A percentile compares a stretch with the other conserved stretches of the same genome.
Conservation (phyloP, 352 stramenopile species). For the Phytopythium boreale region DNA sequence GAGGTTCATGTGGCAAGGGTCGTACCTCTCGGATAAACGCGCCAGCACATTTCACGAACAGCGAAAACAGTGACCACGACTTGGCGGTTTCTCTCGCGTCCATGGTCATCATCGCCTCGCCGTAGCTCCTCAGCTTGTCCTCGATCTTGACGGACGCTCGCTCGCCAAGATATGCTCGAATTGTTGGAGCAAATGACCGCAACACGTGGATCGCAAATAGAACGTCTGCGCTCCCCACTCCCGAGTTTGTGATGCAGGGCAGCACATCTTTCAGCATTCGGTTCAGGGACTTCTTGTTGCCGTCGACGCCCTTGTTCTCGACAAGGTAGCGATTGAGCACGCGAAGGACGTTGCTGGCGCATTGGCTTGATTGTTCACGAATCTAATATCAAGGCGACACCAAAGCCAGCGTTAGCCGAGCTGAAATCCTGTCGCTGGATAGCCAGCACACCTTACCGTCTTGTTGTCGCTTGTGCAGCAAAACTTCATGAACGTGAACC, state of each 20-base stretch:
- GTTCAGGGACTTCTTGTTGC: constrained; percentile 64
- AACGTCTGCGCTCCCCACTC: constrained; percentile 26
- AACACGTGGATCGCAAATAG: constrained; percentile 61
- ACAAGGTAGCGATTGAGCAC: constrained; percentile 37
- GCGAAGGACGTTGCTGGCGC: constrained; percentile 42
- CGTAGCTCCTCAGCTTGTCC: constrained; percentile 58
- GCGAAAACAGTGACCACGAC: constrained; percentile 56
- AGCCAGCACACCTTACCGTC: constrained; percentile 32
- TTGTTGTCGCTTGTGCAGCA: constrained; percentile 69
- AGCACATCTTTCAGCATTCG: constrained; percentile 74
- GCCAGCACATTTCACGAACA: constrained; percentile 55
- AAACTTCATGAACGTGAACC: constrained; percentile 74
- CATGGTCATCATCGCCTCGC: constrained; percentile 64
- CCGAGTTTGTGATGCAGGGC: constrained; percentile 48
- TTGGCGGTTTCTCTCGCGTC: constrained; percentile 42
- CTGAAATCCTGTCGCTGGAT: background rate
- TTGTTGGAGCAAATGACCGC: constrained; percentile 36
- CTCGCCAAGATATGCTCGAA: constrained; percentile 48
- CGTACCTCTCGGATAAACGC: constrained; percentile 56
- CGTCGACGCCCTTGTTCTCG: constrained; percentile 31
- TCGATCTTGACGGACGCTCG: constrained; percentile 64
- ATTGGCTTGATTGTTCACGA: constrained; percentile 60
- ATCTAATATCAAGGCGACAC: constrained; percentile 30
- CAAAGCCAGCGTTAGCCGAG: background rate
- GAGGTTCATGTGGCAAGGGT: background rate